Conservation (phyloP, 2,329 filamentous ascomycete genomes). For the Fusarium subglutinans region DNA sequence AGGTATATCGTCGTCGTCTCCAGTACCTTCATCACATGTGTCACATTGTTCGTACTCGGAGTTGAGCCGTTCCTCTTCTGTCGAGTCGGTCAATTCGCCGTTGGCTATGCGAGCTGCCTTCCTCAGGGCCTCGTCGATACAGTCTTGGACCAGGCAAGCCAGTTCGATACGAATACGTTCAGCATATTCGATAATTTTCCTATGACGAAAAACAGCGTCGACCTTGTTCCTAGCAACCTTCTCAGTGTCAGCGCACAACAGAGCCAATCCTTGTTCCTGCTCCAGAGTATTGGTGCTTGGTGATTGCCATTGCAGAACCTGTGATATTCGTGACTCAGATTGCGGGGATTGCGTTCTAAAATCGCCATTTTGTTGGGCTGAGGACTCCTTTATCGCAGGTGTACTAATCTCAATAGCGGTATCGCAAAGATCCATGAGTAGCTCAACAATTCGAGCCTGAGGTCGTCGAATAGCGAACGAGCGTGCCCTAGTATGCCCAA, state of each 20-base stretch:
- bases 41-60: slow-evolving; percentile 38
- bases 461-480: slow-evolving; percentile 93
- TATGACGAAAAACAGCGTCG: slow-evolving; percentile 90
- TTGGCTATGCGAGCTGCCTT: slow-evolving; percentile 90
- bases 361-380: slow-evolving; percentile 72
- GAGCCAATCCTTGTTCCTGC: slow-evolving; percentile 87
- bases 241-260: slow-evolving; percentile 91
- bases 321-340: slow-evolving; percentile 92
- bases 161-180: slow-evolving; percentile 96
- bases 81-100: slow-evolving; percentile 83
- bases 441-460: slow-evolving; percentile 90
- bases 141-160: slow-evolving; percentile 91
- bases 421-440: slow-evolving; percentile 94
- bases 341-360: slow-evolving; percentile 94
- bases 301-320: slow-evolving; percentile 96
- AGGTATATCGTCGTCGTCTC: slow-evolving; percentile 28
- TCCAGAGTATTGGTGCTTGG: slow-evolving; percentile 91
- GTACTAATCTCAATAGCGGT: slow-evolving; percentile 95
- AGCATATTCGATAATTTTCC: slow-evolving; percentile 92
- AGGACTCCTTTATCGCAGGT: slow-evolving; percentile 87
- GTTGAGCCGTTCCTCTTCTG: slow-evolving; percentile 63
- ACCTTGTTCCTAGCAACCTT: slow-evolving; percentile 86
- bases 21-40: slow-evolving; percentile 50
- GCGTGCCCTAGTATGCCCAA: slow-evolving; percentile 81
- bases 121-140: slow-evolving; percentile 88